Evolutionary conservation across 2,329 filamentous ascomycete species (phyloP).

Genomic region (Aspergillaceae sp.): DNA sequence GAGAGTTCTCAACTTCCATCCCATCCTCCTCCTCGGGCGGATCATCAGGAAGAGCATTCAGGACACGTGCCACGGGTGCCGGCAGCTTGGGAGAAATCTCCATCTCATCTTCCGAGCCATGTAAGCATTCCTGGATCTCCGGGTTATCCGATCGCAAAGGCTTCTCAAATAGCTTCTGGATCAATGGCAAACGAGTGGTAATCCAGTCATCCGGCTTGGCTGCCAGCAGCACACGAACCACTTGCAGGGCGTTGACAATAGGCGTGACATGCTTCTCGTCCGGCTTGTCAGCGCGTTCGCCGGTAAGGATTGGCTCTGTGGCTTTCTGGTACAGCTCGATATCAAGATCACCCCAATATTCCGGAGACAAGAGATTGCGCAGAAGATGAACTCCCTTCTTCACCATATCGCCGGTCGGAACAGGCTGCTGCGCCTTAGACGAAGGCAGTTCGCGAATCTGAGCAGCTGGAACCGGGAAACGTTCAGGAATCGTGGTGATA

Average conservation of each 20-base stretch:
- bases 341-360: constrained; percentile 86
- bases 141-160: constrained; percentile 78
- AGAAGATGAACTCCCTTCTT: constrained; percentile 76
- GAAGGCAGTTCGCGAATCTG: constrained; percentile 51
- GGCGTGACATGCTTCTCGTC: constrained; percentile 77
- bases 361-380: constrained; percentile 72
- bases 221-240: constrained; percentile 81
- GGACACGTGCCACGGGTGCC: constrained; percentile 69
- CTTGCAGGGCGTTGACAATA: constrained; percentile 89
- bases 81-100: constrained; percentile 63
- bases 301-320: constrained; percentile 73
- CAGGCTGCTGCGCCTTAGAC: constrained; percentile 41
- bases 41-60: constrained; percentile 82
- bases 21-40: constrained; percentile 73
- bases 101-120: constrained; percentile 60
- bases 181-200: constrained; percentile 60
- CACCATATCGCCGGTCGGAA: constrained; percentile 65
- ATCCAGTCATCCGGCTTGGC: constrained; percentile 89
- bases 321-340: constrained; percentile 86
- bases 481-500: constrained; percentile 80
- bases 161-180: constrained; percentile 88
- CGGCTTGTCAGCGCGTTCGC: constrained; percentile 74
- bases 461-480: constrained; percentile 66
- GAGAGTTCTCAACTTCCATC: constrained; percentile 63
- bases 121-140: constrained; percentile 87